Evolutionary conservation across 2,329 filamentous ascomycete species (phyloP).

Genomic region (Tympanopsis confertula): DNA sequence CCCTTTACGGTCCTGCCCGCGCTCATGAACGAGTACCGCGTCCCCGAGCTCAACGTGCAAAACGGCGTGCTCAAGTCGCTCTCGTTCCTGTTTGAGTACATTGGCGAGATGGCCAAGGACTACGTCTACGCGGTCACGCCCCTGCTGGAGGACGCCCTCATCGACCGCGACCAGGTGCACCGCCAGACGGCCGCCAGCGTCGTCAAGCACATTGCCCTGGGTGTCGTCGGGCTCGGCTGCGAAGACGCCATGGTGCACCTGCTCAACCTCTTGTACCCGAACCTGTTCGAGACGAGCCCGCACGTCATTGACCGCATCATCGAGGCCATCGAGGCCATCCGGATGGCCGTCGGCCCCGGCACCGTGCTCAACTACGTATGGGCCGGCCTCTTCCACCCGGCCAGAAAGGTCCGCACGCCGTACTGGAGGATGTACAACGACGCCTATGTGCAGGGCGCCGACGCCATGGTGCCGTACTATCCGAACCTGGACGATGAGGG

Average conservation of each 20-base stretch:
- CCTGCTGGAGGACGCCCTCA: slow-evolving; percentile 87
- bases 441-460: slow-evolving; percentile 84
- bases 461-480: slow-evolving; percentile 94
- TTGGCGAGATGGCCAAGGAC: slow-evolving; percentile 98
- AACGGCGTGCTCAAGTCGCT: slow-evolving; percentile 96
- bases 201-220: slow-evolving; percentile 93
- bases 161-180: slow-evolving; percentile 95
- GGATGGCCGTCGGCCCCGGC: slow-evolving; percentile 84
- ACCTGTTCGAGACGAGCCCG: slow-evolving; percentile 92
- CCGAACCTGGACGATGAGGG: slow-evolving; percentile 74
- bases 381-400: slow-evolving; percentile 94
- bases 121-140: slow-evolving; percentile 98
- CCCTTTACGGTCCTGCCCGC: slow-evolving; percentile 98
- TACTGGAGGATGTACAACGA: slow-evolving; percentile 98
- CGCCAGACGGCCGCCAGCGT: slow-evolving; percentile 91
- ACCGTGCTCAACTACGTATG: slow-evolving; percentile 96
- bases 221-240: slow-evolving; percentile 92
- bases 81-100: slow-evolving; percentile 97
- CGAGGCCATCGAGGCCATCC: slow-evolving; percentile 90
- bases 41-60: slow-evolving; percentile 95
- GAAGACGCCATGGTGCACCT: slow-evolving; percentile 98
- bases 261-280: slow-evolving; percentile 90
- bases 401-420: slow-evolving; percentile 81
- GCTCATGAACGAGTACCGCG: slow-evolving; percentile 97
- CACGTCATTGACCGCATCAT: slow-evolving; percentile 98